A percentile compares a stretch with the other conserved stretches of the same genome.
phyloP scores from a whole-genome alignment of 108 stramenopile species.

The Nitzschia palea region DNA sequence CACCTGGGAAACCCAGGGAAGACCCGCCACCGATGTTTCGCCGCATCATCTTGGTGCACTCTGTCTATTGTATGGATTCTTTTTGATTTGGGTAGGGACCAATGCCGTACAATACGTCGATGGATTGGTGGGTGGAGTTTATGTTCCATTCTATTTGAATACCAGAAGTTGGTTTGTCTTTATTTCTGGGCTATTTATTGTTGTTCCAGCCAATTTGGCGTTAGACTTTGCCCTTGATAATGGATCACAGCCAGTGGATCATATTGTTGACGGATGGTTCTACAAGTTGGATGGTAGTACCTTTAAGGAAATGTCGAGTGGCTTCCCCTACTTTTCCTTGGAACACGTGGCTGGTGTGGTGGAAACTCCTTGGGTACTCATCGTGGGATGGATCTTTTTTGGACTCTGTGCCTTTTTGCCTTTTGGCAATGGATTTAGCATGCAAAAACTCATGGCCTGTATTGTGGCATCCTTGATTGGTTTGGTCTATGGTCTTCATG shows the following conservation, averaged over 20 bases:
- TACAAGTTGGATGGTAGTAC: constrained; percentile 15
- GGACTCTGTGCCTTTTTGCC: constrained; percentile 25
- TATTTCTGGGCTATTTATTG: constrained; percentile 15
- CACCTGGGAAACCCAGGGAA: constrained; percentile 14
- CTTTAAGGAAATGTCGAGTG: background rate
- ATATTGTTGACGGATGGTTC: background rate
- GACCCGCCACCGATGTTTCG: constrained; percentile 2
- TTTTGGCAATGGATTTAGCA: constrained; percentile 11
- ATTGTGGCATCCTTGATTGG: constrained; percentile 5
- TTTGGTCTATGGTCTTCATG: background rate
- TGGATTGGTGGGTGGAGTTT: background rate
- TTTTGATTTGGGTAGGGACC: constrained; percentile 24
- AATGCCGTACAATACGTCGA: constrained; percentile 14
- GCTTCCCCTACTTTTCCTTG: background rate
- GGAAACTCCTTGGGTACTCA: constrained; percentile 21
- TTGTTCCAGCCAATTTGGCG: constrained; percentile 22
- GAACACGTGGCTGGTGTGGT: constrained; percentile 13
- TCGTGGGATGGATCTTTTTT: constrained; percentile 24
- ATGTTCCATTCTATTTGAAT: constrained; percentile 21
- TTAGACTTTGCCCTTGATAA: constrained; percentile 30
- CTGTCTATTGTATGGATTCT: constrained; percentile 21
- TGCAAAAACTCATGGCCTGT: constrained; percentile 22
- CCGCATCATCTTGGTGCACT: constrained; percentile 9
- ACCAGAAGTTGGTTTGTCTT: constrained; percentile 17
- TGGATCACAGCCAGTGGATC: constrained; percentile 5